Evolutionary conservation across 139 green algal species (phyloP).

Genomic region (Coccomyxa sp.): DNA sequence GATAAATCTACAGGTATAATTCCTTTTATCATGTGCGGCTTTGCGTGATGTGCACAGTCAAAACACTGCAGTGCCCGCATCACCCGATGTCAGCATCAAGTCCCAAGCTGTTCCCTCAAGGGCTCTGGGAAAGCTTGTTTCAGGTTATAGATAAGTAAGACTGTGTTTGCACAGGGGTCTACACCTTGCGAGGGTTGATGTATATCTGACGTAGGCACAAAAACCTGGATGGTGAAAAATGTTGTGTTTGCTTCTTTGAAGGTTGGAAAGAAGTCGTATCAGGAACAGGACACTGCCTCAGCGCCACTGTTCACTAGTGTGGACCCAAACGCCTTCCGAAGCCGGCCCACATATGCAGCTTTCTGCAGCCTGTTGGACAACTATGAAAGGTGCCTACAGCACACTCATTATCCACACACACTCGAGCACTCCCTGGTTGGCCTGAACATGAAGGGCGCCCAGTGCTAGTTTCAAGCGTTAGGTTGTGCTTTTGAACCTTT

Average conservation of each 20-base stretch:
- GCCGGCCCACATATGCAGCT: slow-evolving; percentile 40
- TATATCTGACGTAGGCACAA: not conserved
- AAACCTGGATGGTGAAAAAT: not conserved
- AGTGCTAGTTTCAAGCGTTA: not conserved
- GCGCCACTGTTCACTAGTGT: slow-evolving; percentile 53
- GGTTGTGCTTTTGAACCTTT: not conserved
- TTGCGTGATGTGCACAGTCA: not conserved
- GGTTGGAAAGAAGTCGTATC: slow-evolving; percentile 39
- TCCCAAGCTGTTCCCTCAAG: not conserved
- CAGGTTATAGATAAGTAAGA: not conserved
- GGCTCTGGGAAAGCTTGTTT: not conserved
- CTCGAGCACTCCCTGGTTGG: not conserved
- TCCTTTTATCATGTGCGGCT: not conserved
- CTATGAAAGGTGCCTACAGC: slow-evolving; percentile 37
- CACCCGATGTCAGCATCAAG: not conserved
- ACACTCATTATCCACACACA: not conserved
- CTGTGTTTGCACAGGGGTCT: not conserved
- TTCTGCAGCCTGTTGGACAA: slow-evolving; percentile 67
- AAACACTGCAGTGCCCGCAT: no score
- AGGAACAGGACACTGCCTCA: slow-evolving; percentile 28
- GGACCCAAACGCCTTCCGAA: slow-evolving; percentile 24
- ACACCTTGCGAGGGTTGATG: no score
- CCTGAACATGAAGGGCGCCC: not conserved
- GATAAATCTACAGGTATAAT: slow-evolving; percentile 31
- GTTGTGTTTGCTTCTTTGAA: not conserved